Percentiles rank a stretch among this genome's conserved stretches.
These are phyloP conservation scores for Trametes hirsuta DNA, from an alignment of 1,284 basidiomycete species.

Conservation along the genomic window DNA sequence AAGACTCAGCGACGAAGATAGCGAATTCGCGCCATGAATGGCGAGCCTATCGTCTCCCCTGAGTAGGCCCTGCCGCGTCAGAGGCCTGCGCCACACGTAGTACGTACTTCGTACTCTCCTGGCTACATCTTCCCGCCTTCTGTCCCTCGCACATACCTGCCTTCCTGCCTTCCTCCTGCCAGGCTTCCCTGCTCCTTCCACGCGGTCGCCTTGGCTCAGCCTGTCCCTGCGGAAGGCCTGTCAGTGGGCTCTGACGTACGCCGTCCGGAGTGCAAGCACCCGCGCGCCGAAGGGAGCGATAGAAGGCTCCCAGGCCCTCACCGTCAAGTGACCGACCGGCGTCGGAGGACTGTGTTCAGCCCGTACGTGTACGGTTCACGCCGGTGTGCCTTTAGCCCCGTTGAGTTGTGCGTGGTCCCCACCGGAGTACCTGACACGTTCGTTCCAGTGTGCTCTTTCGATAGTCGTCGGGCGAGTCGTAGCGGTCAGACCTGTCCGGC, in stretches of 20 bases:
- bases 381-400: background rate
- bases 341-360: background rate
- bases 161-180: background rate
- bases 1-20: too few relatives aligned
- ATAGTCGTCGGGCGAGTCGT: too few relatives aligned
- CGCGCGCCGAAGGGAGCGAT: background rate
- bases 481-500: too few relatives aligned
- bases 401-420: too few relatives aligned
- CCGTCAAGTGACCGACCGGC: background rate
- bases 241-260: background rate
- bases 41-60: background rate
- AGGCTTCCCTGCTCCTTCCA: background rate
- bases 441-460: background rate
- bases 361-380: background rate
- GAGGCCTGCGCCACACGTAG: too few relatives aligned
- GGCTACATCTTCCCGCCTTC: too few relatives aligned
- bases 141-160: background rate
- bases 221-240: background rate
- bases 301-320: background rate
- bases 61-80: background rate
- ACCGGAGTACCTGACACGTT: constrained; percentile 2
- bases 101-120: background rate
- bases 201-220: background rate
- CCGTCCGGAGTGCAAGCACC: too few relatives aligned
- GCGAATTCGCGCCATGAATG: too few relatives aligned